Conservation (phyloP, 2,329 filamentous ascomycete species). For the Penicillium oxalicum region DNA sequence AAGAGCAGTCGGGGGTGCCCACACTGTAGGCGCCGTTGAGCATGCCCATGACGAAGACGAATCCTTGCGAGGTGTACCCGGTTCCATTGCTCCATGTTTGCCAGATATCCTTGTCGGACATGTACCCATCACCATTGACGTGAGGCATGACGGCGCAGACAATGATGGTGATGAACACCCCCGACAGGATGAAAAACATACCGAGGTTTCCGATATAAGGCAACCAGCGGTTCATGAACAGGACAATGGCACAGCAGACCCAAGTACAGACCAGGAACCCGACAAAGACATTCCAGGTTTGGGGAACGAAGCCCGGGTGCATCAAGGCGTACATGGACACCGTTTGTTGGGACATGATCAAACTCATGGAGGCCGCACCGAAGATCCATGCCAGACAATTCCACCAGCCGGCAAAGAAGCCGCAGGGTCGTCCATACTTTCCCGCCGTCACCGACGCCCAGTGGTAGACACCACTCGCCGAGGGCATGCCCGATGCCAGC, state of each 20-base stretch:
- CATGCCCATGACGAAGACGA: slow-evolving; percentile 61
- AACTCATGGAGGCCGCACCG: slow-evolving; percentile 53
- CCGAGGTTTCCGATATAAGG: slow-evolving; percentile 51
- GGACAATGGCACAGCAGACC: slow-evolving; percentile 47
- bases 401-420: slow-evolving; percentile 44
- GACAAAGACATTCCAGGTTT: slow-evolving; percentile 56
- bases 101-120: slow-evolving; percentile 51
- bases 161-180: slow-evolving; percentile 50
- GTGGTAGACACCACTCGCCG: slow-evolving; percentile 55
- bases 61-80: slow-evolving; percentile 45
- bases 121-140: slow-evolving; percentile 38
- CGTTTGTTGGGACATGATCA: slow-evolving; percentile 54
- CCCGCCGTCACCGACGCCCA: slow-evolving; percentile 57
- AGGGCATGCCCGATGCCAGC: slow-evolving; percentile 57
- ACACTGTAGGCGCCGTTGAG: slow-evolving; percentile 65
- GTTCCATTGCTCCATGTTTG: slow-evolving; percentile 47
- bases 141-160: slow-evolving; percentile 51
- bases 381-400: slow-evolving; percentile 53
- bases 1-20: slow-evolving; percentile 60
- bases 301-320: slow-evolving; percentile 47
- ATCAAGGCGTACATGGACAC: slow-evolving; percentile 58
- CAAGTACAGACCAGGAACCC: slow-evolving; percentile 53
- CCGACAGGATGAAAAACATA: slow-evolving; percentile 51
- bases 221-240: slow-evolving; percentile 51
- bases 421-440: slow-evolving; percentile 48